Percentiles rank a stretch among this genome's conserved stretches.
Evolutionary conservation across 768 basidiomycete genomes (phyloP).

Genomic region (Dioszegia aurantiaca): DNA sequence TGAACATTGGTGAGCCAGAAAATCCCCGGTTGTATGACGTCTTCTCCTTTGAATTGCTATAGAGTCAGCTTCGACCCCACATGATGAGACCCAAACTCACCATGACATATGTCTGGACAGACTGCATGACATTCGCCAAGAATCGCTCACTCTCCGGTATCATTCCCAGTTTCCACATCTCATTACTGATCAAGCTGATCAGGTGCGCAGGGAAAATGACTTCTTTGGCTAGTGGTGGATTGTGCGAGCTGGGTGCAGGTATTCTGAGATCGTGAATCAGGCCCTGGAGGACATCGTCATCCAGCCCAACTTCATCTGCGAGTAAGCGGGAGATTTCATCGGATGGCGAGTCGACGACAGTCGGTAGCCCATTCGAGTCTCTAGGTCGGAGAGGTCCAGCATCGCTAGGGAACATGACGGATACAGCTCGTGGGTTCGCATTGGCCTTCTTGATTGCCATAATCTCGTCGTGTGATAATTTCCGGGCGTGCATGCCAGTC

Average conservation of each 20-base stretch:
- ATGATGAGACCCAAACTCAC: constrained; percentile 57
- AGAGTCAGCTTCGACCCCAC: not conserved
- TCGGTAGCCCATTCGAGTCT: constrained; percentile 47
- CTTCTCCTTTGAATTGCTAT: constrained; percentile 74
- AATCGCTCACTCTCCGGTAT: constrained; percentile 96
- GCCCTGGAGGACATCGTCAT: constrained; percentile 88
- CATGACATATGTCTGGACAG: constrained; percentile 96
- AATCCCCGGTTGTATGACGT: constrained; percentile 91
- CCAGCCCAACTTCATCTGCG: constrained; percentile 82
- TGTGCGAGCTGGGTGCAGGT: constrained; percentile 80
- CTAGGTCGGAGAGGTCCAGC: constrained; percentile 33
- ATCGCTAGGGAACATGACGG: constrained; percentile 48
- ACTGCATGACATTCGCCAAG: constrained; percentile 98
- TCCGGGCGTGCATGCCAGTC: constrained; percentile 56
- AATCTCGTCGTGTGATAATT: constrained; percentile 75
- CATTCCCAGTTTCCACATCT: constrained; percentile 99
- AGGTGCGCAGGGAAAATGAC: constrained; percentile 98
- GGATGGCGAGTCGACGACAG: constrained; percentile 78
- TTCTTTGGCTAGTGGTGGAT: constrained; percentile 91
- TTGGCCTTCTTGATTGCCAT: constrained; percentile 55
- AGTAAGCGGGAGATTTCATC: constrained; percentile 94
- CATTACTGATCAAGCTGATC: constrained; percentile 96
- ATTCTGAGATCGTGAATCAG: constrained; percentile 89
- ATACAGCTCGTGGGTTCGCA: constrained; percentile 42
- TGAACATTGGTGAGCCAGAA: constrained; percentile 99